These are phyloP conservation scores for Durio zibethinus DNA, from an alignment of 345 rosid genomes.

Conservation along the genomic window DNA sequence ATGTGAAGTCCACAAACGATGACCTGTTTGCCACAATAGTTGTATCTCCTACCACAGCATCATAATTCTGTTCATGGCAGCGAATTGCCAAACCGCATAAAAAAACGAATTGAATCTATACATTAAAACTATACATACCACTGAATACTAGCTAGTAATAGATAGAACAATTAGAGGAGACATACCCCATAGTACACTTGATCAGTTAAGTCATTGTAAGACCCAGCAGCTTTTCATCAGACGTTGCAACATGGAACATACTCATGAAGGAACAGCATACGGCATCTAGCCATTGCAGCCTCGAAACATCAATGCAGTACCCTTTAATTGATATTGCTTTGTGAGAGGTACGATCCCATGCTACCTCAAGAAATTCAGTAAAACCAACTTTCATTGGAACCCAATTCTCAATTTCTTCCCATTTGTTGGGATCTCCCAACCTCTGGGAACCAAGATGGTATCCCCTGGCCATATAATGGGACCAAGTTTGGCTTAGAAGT, in stretches of 20 bases:
- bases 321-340: slow-evolving; percentile 18
- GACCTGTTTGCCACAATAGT: slow-evolving; percentile 54
- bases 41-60: slow-evolving; percentile 65
- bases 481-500: slow-evolving; percentile 25
- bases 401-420: slow-evolving; percentile 38
- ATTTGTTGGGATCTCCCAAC: slow-evolving; percentile 47
- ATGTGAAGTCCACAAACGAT: slow-evolving; percentile 39
- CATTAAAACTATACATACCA: not conserved
- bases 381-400: slow-evolving; percentile 30
- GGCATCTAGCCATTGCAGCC: slow-evolving; percentile 40
- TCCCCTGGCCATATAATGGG: slow-evolving; percentile 47
- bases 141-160: not conserved
- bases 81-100: not conserved
- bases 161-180: not conserved
- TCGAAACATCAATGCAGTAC: slow-evolving; percentile 41
- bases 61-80: slow-evolving; percentile 34
- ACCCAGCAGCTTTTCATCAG: slow-evolving; percentile 21
- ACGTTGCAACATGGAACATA: slow-evolving; percentile 27
- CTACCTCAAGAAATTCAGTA: slow-evolving; percentile 35
- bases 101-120: not conserved
- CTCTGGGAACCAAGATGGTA: slow-evolving; percentile 29
- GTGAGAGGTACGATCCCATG: slow-evolving; percentile 21
- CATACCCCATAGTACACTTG: slow-evolving; percentile 46
- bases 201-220: slow-evolving; percentile 35
- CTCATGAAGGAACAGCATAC: slow-evolving; percentile 37